Evolutionary conservation across 495 filamentous ascomycete species (phyloP), one percentile per base, ranked within the genome.

Genomic region (Aspergillus heteromorphus): DNA sequence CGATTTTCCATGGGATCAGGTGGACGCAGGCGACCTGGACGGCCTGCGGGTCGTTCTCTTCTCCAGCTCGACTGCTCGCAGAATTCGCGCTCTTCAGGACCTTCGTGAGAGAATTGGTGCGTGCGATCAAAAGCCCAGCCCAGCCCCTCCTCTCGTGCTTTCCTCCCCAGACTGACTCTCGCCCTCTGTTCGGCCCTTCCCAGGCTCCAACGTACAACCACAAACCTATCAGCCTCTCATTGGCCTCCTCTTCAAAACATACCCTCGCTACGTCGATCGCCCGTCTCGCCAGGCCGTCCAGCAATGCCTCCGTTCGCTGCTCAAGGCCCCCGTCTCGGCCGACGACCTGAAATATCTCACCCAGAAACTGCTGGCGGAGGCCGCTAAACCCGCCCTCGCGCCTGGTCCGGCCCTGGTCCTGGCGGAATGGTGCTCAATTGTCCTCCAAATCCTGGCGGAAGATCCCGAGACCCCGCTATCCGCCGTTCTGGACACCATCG

Each of bases 261-360:
- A 95, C 66, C 80, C 89, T 51, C 85, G 87, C 65, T 98, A 97
- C 73, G 68, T 81, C 70, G 93, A 97, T 67, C 85, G 91, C 51
- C 69, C 78, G 36, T 97, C 95, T 11, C 84, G 93, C 40, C 80
- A 79, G 60, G 92, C 89, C 16, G 89, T 88, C 17, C 84, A 92
- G 60, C 73, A 79, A 68, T 93, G 89, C 65, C 76, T 98, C 55
- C 72, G 76, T 55, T 72, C 79, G 14, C 69, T 93, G 34, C 81
- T 88, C 36, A 77, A 77, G 48, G 73, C 82, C 4, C 65, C 77
- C 18, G 66, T 72, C 23, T 64, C 68, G 48, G 58, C 62, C 53
- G 79, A 83, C 25, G 63, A 79, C 36, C 70, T 92, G 10, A 73
- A 80, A 41, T 74, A 78, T 3, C 77, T 93, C 45, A 75, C 87